These are phyloP conservation scores for Solanum pennellii DNA, from an alignment of 257 asterid genomes.

Conservation along the genomic window DNA sequence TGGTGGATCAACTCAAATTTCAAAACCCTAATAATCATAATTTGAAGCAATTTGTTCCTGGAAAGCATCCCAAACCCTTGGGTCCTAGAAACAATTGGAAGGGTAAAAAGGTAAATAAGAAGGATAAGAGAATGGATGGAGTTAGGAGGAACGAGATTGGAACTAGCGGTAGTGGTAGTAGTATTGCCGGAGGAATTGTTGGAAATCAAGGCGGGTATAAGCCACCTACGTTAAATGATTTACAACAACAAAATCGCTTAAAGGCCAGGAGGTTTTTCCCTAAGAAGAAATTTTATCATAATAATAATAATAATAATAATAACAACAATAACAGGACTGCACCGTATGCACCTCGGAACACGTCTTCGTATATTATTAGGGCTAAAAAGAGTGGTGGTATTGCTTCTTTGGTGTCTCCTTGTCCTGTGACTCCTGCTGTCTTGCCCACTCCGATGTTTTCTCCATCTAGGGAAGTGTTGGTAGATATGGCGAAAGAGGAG, in stretches of 20 bases:
- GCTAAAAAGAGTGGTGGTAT: slow-evolving; percentile 81
- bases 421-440: slow-evolving; percentile 68
- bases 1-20: slow-evolving; percentile 12
- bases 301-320: neutral
- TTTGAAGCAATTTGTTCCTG: slow-evolving; percentile 18
- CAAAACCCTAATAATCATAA: slow-evolving; percentile 47
- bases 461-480: slow-evolving; percentile 69
- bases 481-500: slow-evolving; percentile 81
- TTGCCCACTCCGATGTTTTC: slow-evolving; percentile 75
- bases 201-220: slow-evolving; percentile 25
- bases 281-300: slow-evolving; percentile 37
- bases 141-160: slow-evolving; percentile 45
- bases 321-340: slow-evolving; percentile 27
- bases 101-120: slow-evolving; percentile 46
- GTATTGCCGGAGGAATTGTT: slow-evolving; percentile 8
- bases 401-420: slow-evolving; percentile 68
- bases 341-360: slow-evolving; percentile 62
- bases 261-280: slow-evolving; percentile 49
- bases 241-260: slow-evolving; percentile 59
- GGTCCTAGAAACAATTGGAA: slow-evolving; percentile 75
- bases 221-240: slow-evolving; percentile 55
- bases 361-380: slow-evolving; percentile 51
- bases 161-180: neutral
- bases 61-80: slow-evolving; percentile 21
- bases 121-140: slow-evolving; percentile 20